phyloP scores from a whole-genome alignment of 129 eudicot genomes.

The Cynara cardunculus region DNA sequence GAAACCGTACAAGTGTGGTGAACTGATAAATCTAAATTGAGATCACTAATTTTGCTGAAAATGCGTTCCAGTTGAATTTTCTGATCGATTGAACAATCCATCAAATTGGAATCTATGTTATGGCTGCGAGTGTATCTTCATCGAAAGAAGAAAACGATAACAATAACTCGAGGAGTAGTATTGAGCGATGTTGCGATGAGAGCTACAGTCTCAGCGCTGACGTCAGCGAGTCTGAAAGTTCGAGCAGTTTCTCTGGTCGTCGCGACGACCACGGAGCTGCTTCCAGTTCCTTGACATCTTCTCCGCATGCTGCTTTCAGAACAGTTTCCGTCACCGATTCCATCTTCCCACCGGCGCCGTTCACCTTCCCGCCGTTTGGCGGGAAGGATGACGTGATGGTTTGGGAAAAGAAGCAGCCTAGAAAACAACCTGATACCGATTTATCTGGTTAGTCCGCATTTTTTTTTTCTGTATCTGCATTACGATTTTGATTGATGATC shows the following conservation, averaged over 20 bases:
- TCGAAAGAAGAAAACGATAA: conserved; percentile 2
- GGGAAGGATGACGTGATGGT: conserved; percentile 61
- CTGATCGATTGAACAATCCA: conserved; percentile 1
- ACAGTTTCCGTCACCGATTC: conserved; percentile 24
- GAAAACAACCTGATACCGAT: conserved; percentile 27
- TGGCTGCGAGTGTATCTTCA: conserved; percentile 42
- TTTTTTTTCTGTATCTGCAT: not conserved
- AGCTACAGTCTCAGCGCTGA: conserved; percentile 85
- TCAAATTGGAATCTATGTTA: conserved; percentile 5
- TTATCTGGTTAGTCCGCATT: conserved; percentile 46
- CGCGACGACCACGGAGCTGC: conserved; percentile 47
- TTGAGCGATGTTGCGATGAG: conserved; percentile 58
- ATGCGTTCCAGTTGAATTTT: not conserved
- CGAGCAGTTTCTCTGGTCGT: conserved; percentile 43
- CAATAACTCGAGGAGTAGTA: conserved; percentile 39
- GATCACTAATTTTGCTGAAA: not conserved
- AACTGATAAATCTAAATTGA: not conserved
- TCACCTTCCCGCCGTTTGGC: conserved; percentile 46
- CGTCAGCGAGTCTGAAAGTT: conserved; percentile 85
- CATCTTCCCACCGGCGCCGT: conserved; percentile 35
- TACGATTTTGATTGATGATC: not conserved
- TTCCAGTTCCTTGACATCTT: conserved; percentile 53
- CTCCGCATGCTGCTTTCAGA: conserved; percentile 40
- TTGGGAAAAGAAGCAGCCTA: conserved; percentile 44
- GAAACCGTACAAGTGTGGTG: not conserved